A percentile compares a stretch with the other conserved stretches of the same genome.
These are phyloP conservation scores for Dendrobium catenatum DNA, from an alignment of 106 monocot species.

Conservation along the genomic window DNA sequence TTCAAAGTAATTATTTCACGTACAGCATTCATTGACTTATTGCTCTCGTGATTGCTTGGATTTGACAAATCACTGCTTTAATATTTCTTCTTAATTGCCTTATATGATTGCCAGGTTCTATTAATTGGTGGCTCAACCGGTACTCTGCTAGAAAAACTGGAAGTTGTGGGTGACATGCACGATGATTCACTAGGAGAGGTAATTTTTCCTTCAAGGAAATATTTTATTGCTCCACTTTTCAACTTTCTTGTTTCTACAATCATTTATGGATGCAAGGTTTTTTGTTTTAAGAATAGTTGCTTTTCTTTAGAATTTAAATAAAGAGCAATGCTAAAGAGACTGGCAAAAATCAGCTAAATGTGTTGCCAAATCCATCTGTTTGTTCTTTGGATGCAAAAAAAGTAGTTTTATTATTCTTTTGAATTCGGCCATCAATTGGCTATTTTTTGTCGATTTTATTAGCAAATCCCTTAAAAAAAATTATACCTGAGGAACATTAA, in stretches of 20 bases:
- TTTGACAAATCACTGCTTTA: neutral
- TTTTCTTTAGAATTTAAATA: neutral
- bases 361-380: too few species aligned
- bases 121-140: conserved; percentile 97
- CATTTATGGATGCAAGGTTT: neutral
- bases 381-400: too few species aligned
- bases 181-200: conserved; percentile 44
- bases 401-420: too few species aligned
- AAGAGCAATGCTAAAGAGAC: neutral
- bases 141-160: conserved; percentile 83
- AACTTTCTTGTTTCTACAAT: neutral
- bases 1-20: too few species aligned
- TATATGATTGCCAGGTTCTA: conserved; percentile 43
- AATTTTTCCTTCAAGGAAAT: neutral
- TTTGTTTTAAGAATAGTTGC: neutral
- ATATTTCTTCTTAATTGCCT: neutral
- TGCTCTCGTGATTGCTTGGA: neutral
- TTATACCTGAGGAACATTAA: too few species aligned
- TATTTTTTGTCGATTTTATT: too few species aligned
- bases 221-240: neutral
- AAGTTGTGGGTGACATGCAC: conserved; percentile 82
- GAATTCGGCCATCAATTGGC: too few species aligned
- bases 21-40: too few species aligned
- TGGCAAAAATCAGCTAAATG: too few species aligned
- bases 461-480: too few species aligned